Conservation (phyloP, 768 basidiomycete species). For the Postia placenta region DNA sequence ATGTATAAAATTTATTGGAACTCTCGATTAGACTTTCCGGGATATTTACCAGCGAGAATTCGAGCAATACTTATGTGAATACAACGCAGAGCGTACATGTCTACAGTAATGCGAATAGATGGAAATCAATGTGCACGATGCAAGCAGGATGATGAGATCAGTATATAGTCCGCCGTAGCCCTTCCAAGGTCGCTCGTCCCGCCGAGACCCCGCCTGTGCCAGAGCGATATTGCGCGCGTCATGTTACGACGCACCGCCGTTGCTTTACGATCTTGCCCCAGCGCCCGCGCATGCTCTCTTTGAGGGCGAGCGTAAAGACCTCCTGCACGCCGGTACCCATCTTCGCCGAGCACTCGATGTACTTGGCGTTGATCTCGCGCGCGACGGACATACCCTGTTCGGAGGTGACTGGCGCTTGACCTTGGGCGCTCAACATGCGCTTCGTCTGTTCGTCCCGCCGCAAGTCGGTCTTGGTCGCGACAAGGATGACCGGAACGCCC, state of each 20-base stretch:
- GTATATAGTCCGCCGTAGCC: neutral
- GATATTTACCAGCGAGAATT: no score
- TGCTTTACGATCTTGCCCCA: conserved; percentile 70
- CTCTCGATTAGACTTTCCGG: no score
- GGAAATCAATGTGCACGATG: conserved; percentile 14
- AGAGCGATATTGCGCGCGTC: conserved; percentile 8
- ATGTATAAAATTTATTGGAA: no score
- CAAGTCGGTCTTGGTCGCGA: conserved; percentile 92
- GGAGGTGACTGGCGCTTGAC: conserved; percentile 70
- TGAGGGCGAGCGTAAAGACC: conserved; percentile 84
- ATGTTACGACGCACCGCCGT: conserved; percentile 66
- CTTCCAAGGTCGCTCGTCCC: neutral
- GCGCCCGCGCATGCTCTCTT: conserved; percentile 79
- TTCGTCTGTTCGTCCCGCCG: conserved; percentile 81
- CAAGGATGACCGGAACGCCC: conserved; percentile 82
- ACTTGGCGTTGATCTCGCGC: conserved; percentile 88
- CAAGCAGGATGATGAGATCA: conserved; percentile 1
- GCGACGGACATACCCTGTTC: conserved; percentile 85
- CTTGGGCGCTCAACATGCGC: conserved; percentile 87
- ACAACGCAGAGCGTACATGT: conserved; percentile 18
- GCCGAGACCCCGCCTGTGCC: neutral
- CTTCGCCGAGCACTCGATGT: conserved; percentile 93
- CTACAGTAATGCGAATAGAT: conserved; percentile 19
- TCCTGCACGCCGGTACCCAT: conserved; percentile 86
- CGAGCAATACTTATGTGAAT: no score